Evolutionary conservation across 75 land plant species (phyloP), one percentile per base, ranked within the genome.

Genomic region (Cunninghamia lanceolata): DNA sequence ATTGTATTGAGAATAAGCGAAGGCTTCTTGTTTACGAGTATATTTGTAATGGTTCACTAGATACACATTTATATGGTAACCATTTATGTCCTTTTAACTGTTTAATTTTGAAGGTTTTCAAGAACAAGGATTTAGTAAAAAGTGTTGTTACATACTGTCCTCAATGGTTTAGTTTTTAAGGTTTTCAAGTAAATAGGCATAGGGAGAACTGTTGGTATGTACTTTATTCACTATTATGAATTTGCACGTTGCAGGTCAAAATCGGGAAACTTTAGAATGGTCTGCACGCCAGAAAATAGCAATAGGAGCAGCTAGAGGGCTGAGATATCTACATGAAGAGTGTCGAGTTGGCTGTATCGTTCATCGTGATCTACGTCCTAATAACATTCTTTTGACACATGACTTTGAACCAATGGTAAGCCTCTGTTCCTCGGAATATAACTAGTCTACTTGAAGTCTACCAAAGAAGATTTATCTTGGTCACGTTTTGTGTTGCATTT

Each of bases 321-420:
- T 98, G 84, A 85, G 99, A 42, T 98, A 98, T 85, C 93, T 98
- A 87, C 99, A 98, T 87, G 99, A 98, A 88, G 98, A 98, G 89
- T 98, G 99, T 88, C 93, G 99, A 78, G 99, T 98, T 45, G 99
- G 99, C 46, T 98, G 99, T 91, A 98, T 98, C 86, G 95, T 96
- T 1, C 99, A 98, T 87, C 95, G 99, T 73, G 99, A 98, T 74
- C 91, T 98, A 97, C 90, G 99, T 74, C 99, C 99, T n/a, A 96
- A 98, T 84, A 98, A 98, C 84, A 98, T 98, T 81, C 95, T 98
- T 54, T 87, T 98, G 79, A 98, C 99, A 32, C 99, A 97, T 93
- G 99, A 98, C 70, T 98, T 94, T 88, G 99, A 94, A 89, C 95
- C 99, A 63, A 86, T 97, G 92, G 99, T 96, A 89, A 36, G 50